Base-by-base conservation (phyloP, 306 rosid genomes). In the Psophocarpus tetragonolobus region DNA sequence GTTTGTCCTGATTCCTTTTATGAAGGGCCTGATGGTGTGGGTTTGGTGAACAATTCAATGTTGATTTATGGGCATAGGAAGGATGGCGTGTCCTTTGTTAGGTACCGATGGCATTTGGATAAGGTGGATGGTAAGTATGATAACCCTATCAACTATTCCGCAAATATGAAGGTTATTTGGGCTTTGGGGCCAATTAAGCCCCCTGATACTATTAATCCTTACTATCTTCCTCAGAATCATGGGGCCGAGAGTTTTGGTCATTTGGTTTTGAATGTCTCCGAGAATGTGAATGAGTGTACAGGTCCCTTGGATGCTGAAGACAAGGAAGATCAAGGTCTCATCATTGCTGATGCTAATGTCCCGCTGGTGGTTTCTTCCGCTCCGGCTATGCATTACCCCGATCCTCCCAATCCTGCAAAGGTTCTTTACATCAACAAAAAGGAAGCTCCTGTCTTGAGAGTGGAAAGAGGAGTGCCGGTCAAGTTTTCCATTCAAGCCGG, bases 201-300 rank as follows among this genome's bases (percentile, higher is more conserved):
- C 15, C 97, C 97, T 10, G 97, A 94, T 80, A 44, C 87, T 26
- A 69, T 92, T 61, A 78, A 84, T 51, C 87, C 92, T 4, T 85
- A 87, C 84, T 94, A 90, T 88, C 96, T 92, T 76, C 98, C 98
- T 29, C 96, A 94, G 68, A 90, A 87, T 84, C 96, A 94, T 9
- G 94, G 98, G 0, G 93, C 75, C 32, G 89, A 75, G 74, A 42
- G 50, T 57, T 94, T 62, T 44, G 98, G 97, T 50, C 78, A 89
- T 68, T 73, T 92, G 87, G 81, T 56, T 70, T 76, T 94, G 42
- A 92, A 94, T 81, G 87, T 94, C 26, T 94, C 94, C 0, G 87
- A 83, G 78, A 82, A 61, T 61, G 83, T 83, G 62, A 71, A 92
- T 87, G 96, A 94, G 17, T 94, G 98, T 82, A 26, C 71, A 23